phyloP scores from a whole-genome alignment of 345 rosid species.

The Abelmoschus esculentus region DNA sequence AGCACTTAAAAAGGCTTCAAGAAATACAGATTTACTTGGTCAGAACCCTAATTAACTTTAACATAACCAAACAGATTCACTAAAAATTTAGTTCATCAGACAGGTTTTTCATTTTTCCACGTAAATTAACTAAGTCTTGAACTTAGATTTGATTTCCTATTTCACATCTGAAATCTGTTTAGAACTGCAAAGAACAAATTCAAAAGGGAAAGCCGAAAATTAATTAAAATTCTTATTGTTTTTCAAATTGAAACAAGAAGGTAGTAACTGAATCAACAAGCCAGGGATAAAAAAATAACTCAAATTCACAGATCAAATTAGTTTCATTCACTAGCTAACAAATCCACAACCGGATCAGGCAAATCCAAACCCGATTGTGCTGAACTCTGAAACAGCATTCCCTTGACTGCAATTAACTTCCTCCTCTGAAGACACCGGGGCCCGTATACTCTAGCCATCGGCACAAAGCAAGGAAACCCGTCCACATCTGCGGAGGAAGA shows the following conservation, averaged over 20 bases:
- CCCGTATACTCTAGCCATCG: conserved; percentile 21
- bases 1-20: not conserved
- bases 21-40: not conserved
- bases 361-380: conserved; percentile 19
- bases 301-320: conserved; percentile 11
- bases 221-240: conserved; percentile 4
- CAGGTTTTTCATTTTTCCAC: not conserved
- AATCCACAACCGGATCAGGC: conserved; percentile 25
- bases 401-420: conserved; percentile 36
- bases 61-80: not conserved
- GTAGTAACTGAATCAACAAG: conserved; percentile 5
- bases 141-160: not conserved
- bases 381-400: conserved; percentile 21
- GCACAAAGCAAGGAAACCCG: conserved; percentile 24
- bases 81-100: not conserved
- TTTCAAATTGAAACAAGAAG: not conserved
- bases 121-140: not conserved
- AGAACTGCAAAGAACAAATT: not conserved
- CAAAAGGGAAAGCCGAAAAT: not conserved
- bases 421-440: conserved; percentile 43
- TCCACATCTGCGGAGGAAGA: conserved; percentile 3
- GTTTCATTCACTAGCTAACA: conserved; percentile 17
- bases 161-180: not conserved
- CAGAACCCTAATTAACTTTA: not conserved
- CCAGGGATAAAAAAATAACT: not conserved